Conservation (phyloP, 306 rosid species). For the Corylus heterophylla region DNA sequence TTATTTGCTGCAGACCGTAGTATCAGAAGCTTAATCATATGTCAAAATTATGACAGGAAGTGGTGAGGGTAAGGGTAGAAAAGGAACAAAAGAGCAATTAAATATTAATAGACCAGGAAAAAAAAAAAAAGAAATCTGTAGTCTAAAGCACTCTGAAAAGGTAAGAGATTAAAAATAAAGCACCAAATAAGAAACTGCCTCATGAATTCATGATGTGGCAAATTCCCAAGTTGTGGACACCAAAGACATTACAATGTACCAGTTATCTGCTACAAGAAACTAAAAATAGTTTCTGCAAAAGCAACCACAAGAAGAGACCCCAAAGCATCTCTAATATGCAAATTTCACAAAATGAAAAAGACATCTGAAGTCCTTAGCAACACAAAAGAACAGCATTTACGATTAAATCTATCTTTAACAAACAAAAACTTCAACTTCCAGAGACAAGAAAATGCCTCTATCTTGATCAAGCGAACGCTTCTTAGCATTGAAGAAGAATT, state of each 20-base stretch:
- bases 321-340: background rate
- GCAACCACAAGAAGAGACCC: background rate
- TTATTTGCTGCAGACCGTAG: background rate
- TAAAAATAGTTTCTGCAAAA: background rate
- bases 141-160: background rate
- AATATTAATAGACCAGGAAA: background rate
- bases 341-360: background rate
- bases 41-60: background rate
- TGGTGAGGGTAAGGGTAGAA: background rate
- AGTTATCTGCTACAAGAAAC: background rate
- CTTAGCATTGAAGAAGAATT: background rate
- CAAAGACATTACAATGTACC: background rate
- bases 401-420: background rate
- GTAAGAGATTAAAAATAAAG: background rate
- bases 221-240: background rate
- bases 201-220: background rate
- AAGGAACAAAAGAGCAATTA: background rate
- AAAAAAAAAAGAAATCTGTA: background rate
- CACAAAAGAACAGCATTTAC: background rate
- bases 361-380: background rate
- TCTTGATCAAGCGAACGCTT: background rate
- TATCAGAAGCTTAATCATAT: background rate
- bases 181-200: background rate
- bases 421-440: background rate
- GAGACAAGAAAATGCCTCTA: constrained; percentile 4